Conservation (phyloP, 129 eudicot genomes). For the Arctium lappa region DNA sequence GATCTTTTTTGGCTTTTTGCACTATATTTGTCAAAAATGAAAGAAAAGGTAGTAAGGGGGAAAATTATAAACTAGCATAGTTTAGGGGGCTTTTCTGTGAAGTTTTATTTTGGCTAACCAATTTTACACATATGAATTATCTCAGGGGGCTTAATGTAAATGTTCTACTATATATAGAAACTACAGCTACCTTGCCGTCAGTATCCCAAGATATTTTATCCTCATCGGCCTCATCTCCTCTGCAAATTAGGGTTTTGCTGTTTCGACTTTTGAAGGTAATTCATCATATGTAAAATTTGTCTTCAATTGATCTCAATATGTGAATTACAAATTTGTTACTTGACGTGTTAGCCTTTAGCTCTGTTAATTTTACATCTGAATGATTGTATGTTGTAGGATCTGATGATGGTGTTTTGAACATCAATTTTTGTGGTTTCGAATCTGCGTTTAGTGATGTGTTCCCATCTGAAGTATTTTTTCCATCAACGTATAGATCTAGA, state of each 20-base stretch:
- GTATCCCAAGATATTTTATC: slow-evolving; percentile 19
- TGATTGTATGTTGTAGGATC: slow-evolving; percentile 12
- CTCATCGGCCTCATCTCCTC: slow-evolving; percentile 14
- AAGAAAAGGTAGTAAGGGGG: neutral
- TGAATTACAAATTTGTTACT: neutral
- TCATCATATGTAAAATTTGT: slow-evolving; percentile 1
- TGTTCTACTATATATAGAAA: slow-evolving; percentile 16
- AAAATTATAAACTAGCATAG: neutral
- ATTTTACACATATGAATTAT: neutral
- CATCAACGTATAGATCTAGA: slow-evolving; percentile 24
- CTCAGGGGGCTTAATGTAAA: neutral
- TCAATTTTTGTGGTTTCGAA: neutral
- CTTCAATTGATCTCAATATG: neutral
- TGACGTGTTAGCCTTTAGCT: neutral
- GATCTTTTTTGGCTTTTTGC: neutral
- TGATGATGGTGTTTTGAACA: neutral
- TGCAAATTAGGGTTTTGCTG: slow-evolving; percentile 31
- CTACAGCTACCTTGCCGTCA: slow-evolving; percentile 20
- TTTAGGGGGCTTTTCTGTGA: neutral
- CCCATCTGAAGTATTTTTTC: neutral
- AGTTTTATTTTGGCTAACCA: neutral
- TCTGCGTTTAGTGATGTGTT: neutral
- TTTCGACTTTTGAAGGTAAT: slow-evolving; percentile 22
- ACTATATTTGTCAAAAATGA: neutral
- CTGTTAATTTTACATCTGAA: neutral